Base-by-base conservation (phyloP, 352 stramenopile species). In the Globisporangium nunn region DNA sequence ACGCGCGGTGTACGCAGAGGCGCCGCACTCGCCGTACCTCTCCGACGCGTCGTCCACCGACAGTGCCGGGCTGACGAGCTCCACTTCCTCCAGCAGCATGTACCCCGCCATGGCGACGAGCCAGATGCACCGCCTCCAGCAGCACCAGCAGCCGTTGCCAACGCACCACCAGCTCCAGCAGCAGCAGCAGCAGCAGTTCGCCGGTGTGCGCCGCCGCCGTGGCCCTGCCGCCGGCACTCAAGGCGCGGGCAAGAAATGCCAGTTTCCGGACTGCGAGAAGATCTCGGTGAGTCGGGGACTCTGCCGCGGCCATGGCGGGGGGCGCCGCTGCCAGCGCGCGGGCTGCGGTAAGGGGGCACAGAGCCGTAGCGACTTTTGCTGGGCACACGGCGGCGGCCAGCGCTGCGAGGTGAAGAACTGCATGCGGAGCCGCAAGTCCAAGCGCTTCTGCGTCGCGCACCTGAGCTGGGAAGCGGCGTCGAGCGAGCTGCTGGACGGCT, bases 391-490 rank as follows among this genome's bases (percentile, higher is more conserved):
- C 8, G 78, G 75, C 35, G 76, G 78, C 39, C 71, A 85, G 47
- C 75, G 76, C n/a, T 88, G 78, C 47, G 70, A 85, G 46, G 76
- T 77, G 8, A 73, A 75, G 52, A 56, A 60, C 50, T 88, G 78
- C 64, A 76, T 79, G 67, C 74, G 74, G 30, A 82, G 67, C 52
- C 63, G 78, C 62, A 81, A 85, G 73, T 71, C 77, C 30, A 81
- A 81, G 67, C 68, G 72, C 39, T 85, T 80, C 66, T 88, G 78
- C 54, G 74, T 85, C 18, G 68, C 68, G 2, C 76, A 87, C 62
- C 54, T 83, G 11, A 72, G 70, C 56, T 80, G 68, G 71, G 71
- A 80, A 35, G 47, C 44, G 18, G 37, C 35, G 29, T 37, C 53
- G 12, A 15, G 33, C 29, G 28, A 40, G 33, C 33, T 37, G 33